Conservation (phyloP, 75 land plant genomes). For the Isoetes taiwanensis region DNA sequence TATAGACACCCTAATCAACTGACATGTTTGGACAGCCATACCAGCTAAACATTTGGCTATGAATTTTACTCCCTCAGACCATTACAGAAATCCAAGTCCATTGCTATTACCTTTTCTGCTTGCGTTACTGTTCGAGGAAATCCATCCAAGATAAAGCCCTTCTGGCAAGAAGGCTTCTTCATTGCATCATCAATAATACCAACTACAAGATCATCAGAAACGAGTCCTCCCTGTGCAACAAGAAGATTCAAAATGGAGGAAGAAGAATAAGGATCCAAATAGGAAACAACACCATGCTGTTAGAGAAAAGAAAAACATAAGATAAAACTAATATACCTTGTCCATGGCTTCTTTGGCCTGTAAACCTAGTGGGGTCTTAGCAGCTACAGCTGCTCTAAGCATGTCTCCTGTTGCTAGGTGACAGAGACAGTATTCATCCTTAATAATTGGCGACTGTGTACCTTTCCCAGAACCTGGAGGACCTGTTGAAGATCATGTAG, state of each 20-base stretch:
- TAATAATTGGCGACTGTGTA: slow-evolving; percentile 82
- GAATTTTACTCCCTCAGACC: too few species aligned
- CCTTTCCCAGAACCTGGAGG: slow-evolving; percentile 98
- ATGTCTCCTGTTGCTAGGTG: slow-evolving; percentile 96
- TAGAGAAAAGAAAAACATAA: too few species aligned
- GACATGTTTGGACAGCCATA: too few species aligned
- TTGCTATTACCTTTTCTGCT: slow-evolving; percentile 93
- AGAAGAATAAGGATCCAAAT: slow-evolving; percentile 1
- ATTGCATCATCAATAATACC: slow-evolving; percentile 95
- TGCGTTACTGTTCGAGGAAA: slow-evolving; percentile 90
- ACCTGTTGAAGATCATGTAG: slow-evolving; percentile 22
- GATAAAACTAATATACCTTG: slow-evolving; percentile 27
- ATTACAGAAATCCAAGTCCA: too few species aligned
- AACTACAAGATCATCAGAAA: slow-evolving; percentile 91
- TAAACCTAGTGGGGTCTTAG: slow-evolving; percentile 86
- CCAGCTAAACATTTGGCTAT: too few species aligned
- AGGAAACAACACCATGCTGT: background rate
- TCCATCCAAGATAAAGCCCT: slow-evolving; percentile 95
- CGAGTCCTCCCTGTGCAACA: slow-evolving; percentile 66
- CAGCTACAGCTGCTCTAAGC: slow-evolving; percentile 88
- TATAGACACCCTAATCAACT: too few species aligned
- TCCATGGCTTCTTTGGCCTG: slow-evolving; percentile 96
- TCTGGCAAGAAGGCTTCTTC: slow-evolving; percentile 85
- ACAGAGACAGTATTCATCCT: slow-evolving; percentile 88
- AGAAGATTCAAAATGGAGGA: background rate